Conservation (phyloP, 257 asterid species). For the Forsythia suspensa region DNA sequence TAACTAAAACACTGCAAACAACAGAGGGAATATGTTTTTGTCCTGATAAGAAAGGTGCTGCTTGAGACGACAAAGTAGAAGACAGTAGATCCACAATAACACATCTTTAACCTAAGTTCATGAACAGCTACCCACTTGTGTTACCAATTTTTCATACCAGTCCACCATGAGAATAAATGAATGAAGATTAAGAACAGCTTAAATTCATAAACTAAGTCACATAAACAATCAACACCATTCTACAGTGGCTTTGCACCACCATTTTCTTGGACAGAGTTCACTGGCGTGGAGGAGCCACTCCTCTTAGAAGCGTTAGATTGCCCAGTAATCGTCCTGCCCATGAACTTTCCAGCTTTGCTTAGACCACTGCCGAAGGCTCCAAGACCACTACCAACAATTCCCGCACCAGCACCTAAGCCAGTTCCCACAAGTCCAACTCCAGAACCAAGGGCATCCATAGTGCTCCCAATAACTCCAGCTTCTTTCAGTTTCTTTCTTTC, state of each 20-base stretch:
- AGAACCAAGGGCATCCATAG: conserved; percentile 87
- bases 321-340: conserved; percentile 87
- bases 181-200: background rate
- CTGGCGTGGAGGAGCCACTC: conserved; percentile 74
- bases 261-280: conserved; percentile 60
- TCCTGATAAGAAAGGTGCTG: background rate
- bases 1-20: background rate
- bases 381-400: conserved; percentile 73
- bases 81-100: background rate
- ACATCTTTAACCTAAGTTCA: background rate
- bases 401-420: conserved; percentile 80
- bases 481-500: conserved; percentile 87
- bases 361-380: conserved; percentile 87
- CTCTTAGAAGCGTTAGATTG: conserved; percentile 52
- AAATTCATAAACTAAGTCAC: conserved; percentile 16
- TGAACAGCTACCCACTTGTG: background rate
- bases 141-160: conserved; percentile 20
- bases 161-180: conserved; percentile 8
- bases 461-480: conserved; percentile 89
- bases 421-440: conserved; percentile 68
- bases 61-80: background rate
- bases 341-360: conserved; percentile 85
- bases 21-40: background rate
- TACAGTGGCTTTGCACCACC: conserved; percentile 76
- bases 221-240: conserved; percentile 16